A percentile compares a stretch with the other conserved stretches of the same genome.
phyloP scores from a whole-genome alignment of 306 rosid species.

The Corylus heterophylla region DNA sequence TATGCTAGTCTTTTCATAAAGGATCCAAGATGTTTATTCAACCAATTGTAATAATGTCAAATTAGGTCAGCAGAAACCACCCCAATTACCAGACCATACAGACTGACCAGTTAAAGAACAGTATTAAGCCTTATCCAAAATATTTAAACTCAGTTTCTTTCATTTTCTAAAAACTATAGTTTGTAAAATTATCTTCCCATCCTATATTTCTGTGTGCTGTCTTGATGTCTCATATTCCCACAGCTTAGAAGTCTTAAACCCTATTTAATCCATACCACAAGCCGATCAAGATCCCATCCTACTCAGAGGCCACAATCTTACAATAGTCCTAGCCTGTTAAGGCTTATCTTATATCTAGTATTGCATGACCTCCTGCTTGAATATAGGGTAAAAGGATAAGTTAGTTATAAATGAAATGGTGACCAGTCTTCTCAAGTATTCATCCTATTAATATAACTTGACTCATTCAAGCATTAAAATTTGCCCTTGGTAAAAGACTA shows the following conservation, averaged over 20 bases:
- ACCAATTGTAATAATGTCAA: slow-evolving; percentile 1
- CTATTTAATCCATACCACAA: too few relatives aligned
- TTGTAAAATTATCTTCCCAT: neutral
- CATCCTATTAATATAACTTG: too few relatives aligned
- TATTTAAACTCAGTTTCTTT: neutral
- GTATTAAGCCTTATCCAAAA: neutral
- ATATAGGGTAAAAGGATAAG: too few relatives aligned
- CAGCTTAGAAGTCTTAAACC: neutral
- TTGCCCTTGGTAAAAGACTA: too few relatives aligned
- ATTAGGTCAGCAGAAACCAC: neutral
- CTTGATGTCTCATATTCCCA: neutral
- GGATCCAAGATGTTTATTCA: neutral
- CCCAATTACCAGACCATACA: neutral
- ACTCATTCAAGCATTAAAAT: too few relatives aligned
- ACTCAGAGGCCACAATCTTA: neutral
- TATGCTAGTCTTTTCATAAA: neutral
- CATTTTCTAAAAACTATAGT: neutral
- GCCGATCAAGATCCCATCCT: neutral
- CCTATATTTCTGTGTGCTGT: neutral
- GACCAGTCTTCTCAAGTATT: too few relatives aligned
- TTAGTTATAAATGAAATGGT: too few relatives aligned
- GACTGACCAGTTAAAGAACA: neutral
- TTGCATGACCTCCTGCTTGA: neutral
- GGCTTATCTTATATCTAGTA: neutral
- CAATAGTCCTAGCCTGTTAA: neutral